A percentile compares a stretch with the other conserved stretches of the same genome.
Evolutionary conservation across 2,329 filamentous ascomycete genomes (phyloP).

Genomic region (Venturia carpophila): DNA sequence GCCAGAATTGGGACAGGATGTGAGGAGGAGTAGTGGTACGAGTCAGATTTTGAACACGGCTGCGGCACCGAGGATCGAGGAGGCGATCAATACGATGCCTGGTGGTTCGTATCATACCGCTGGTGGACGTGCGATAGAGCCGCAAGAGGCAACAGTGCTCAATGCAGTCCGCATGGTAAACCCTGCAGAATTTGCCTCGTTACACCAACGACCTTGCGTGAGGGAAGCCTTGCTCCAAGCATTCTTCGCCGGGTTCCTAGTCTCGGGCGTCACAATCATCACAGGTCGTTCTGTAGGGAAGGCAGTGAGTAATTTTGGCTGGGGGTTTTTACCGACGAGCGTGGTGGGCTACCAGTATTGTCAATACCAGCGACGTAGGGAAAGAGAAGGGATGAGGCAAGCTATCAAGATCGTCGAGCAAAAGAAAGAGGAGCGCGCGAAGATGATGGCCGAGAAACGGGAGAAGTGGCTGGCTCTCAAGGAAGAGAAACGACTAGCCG

Average conservation of each 20-base stretch:
- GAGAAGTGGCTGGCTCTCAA: conserved; percentile 8
- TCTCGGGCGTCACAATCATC: conserved; percentile 63
- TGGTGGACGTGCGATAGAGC: conserved; percentile 43
- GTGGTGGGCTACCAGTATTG: conserved; percentile 76
- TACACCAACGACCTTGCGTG: conserved; percentile 76
- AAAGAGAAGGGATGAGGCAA: conserved; percentile 75
- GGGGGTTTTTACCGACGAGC: conserved; percentile 62
- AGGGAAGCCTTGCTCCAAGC: conserved; percentile 75
- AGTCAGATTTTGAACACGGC: conserved; percentile 19
- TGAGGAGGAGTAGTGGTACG: conserved; percentile 13
- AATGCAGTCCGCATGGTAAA: conserved; percentile 63
- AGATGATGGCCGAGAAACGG: conserved; percentile 34
- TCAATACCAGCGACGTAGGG: conserved; percentile 62
- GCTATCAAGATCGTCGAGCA: conserved; percentile 74
- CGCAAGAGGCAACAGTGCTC: conserved; percentile 21
- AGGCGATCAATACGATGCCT: conserved; percentile 48
- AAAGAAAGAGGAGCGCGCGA: conserved; percentile 60
- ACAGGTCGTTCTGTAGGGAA: conserved; percentile 18
- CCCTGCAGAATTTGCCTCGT: conserved; percentile 58
- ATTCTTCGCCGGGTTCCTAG: conserved; percentile 68
- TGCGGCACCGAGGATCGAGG: conserved; percentile 26
- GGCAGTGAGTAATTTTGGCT: conserved; percentile 45
- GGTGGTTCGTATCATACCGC: conserved; percentile 52
- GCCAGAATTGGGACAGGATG: neutral
- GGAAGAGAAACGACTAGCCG: conserved; percentile 15